Base-by-base conservation (phyloP, 2,329 filamentous ascomycete genomes). In the Colletotrichum sp. region DNA sequence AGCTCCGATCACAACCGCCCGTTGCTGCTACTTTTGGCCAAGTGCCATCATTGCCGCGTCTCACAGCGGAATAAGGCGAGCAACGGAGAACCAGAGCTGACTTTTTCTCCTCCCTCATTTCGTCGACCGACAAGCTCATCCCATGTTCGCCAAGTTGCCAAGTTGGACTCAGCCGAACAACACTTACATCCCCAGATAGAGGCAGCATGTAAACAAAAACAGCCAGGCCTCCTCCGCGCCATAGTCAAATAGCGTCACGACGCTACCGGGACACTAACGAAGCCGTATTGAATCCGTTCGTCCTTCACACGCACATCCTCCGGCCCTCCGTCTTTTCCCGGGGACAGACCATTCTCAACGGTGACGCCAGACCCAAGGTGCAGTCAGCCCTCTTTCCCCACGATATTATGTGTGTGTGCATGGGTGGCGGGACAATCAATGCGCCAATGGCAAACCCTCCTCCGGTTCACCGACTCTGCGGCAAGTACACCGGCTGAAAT, bases 21-120 rank as follows among this genome's bases (percentile, higher is more conserved):
- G 24, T 52, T 39, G 55, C 63, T 69, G 55, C 63, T 72, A 44
- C 62, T 67, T 44, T 60, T 21, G 64, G 70, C 10, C n/a, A 34
- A 65, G 69, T 72, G 69, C 49, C n/a, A 32, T 62, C n/a, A 52
- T 34, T 64, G 63, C 57, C 64, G 69, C 64, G 64, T 73, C 63
- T 73, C 44, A 39, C 30, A 63, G 55, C 59, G 44, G 52, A 34
- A 28, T 30, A 64, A 52, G 49, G 18, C 36, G 36, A 26, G 44
- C 44, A 49, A 49, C n/a, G 44, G 57, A 30, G 36, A 24, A 44
- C 30, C 26, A 67, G 49, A 28, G 30, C 57, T 39, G 26, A n/a
- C 52, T 21, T 32, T 32, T 52, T 32, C 18, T 57, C 18, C 34
- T 32, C 60, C 69, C 55, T 72, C 62, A 57, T 72, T 72, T 72